Conservation (phyloP, 2,329 filamentous ascomycete genomes). For the Arachnomyces sp. region DNA sequence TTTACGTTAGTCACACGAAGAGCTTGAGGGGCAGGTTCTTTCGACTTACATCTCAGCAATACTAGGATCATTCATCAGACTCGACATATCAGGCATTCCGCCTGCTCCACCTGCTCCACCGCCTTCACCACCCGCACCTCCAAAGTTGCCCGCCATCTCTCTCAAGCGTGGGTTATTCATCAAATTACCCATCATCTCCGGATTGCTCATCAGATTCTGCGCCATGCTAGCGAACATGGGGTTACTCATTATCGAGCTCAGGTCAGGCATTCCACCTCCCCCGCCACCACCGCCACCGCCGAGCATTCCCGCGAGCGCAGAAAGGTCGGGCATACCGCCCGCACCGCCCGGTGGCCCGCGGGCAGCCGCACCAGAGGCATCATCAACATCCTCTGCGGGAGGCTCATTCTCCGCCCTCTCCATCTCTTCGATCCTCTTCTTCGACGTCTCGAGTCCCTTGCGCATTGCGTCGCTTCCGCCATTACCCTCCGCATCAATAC, state of each 20-base stretch:
- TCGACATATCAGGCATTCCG: slow-evolving; percentile 80
- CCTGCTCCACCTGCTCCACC: slow-evolving; percentile 46
- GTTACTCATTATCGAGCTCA: slow-evolving; percentile 85
- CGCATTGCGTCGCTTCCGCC: slow-evolving; percentile 96
- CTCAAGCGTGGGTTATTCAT: slow-evolving; percentile 89
- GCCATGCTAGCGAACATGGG: slow-evolving; percentile 98
- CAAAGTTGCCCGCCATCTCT: slow-evolving; percentile 78
- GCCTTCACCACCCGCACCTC: slow-evolving; percentile 30
- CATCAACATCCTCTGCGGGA: slow-evolving; percentile 45
- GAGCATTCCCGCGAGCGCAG: slow-evolving; percentile 63
- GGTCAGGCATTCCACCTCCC: slow-evolving; percentile 71
- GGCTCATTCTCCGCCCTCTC: slow-evolving; percentile 46
- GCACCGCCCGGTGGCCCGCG: slow-evolving; percentile 37
- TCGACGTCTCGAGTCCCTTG: slow-evolving; percentile 91
- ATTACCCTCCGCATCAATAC: slow-evolving; percentile 88
- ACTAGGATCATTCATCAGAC: slow-evolving; percentile 83
- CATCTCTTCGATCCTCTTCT: slow-evolving; percentile 75
- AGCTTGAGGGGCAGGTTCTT: background rate
- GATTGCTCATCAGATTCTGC: slow-evolving; percentile 94
- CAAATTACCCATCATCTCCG: slow-evolving; percentile 78
- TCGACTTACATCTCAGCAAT: slow-evolving; percentile 82
- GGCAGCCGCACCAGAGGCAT: slow-evolving; percentile 37
- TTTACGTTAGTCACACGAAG: slow-evolving; percentile 9
- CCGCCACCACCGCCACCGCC: slow-evolving; percentile 52
- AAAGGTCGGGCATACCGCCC: slow-evolving; percentile 64